Conservation (phyloP, 805 yeast species). For the Peterozyma toletana region DNA sequence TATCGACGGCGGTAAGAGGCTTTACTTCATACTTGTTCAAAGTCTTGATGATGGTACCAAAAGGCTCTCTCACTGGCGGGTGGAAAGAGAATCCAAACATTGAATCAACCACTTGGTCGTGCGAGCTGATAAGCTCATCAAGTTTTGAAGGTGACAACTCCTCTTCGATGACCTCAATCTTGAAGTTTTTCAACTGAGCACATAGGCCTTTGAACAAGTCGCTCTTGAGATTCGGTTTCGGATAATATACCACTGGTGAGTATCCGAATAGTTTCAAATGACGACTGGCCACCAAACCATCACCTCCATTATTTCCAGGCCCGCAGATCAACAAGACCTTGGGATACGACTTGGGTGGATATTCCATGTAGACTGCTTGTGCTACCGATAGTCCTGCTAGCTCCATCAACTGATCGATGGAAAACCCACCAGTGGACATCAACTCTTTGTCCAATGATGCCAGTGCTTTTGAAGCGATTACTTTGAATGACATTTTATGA, state of each 20-base stretch:
- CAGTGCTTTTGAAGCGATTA: conserved; percentile 50
- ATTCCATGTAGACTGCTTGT: conserved; percentile 64
- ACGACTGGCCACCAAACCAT: conserved; percentile 92
- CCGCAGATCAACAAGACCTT: conserved; percentile 73
- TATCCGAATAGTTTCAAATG: conserved; percentile 80
- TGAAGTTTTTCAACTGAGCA: conserved; percentile 59
- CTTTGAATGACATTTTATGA: conserved; percentile 26
- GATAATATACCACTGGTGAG: conserved; percentile 71
- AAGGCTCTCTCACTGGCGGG: conserved; percentile 83
- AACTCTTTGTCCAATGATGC: conserved; percentile 76
- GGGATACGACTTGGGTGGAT: conserved; percentile 41
- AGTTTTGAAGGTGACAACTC: conserved; percentile 20
- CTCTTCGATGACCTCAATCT: conserved; percentile 48
- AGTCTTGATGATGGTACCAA: conserved; percentile 37
- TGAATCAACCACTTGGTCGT: conserved; percentile 64
- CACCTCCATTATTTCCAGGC: conserved; percentile 97
- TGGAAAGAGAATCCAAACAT: conserved; percentile 90
- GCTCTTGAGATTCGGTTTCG: conserved; percentile 52
- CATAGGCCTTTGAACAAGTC: conserved; percentile 53
- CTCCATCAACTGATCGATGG: conserved; percentile 90
- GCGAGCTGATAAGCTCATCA: conserved; percentile 19
- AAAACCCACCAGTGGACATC: conserved; percentile 78
- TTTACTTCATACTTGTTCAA: conserved; percentile 27
- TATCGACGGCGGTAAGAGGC: conserved; percentile 70
- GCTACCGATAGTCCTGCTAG: conserved; percentile 95